These are phyloP conservation scores for Leucocoprinus sp. DNA, from an alignment of 768 basidiomycete genomes.

Conservation along the genomic window DNA sequence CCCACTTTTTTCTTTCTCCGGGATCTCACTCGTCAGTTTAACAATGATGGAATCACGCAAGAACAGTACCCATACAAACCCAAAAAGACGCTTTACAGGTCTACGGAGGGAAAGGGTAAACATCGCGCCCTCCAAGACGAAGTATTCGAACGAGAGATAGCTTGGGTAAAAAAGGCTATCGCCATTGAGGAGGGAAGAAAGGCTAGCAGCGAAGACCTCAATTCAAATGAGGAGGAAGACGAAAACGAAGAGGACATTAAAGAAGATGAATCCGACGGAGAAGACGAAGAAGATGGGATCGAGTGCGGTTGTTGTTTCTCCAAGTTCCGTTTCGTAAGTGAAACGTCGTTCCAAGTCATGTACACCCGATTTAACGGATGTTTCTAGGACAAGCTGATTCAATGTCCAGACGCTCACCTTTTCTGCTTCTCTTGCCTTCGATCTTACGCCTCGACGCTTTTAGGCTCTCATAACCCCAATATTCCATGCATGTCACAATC, in stretches of 20 bases:
- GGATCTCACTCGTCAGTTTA: slow-evolving; percentile 24
- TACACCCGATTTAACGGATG: slow-evolving; percentile 3
- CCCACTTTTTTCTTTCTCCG: slow-evolving; percentile 51
- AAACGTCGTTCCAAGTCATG: background rate
- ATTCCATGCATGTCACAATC: slow-evolving; percentile 81
- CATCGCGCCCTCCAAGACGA: slow-evolving; percentile 28
- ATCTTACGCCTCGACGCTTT: slow-evolving; percentile 55
- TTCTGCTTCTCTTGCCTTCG: slow-evolving; percentile 74
- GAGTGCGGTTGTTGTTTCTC: slow-evolving; percentile 89
- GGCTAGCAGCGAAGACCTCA: slow-evolving; percentile 19
- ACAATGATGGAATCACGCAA: slow-evolving; percentile 12
- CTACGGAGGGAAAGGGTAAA: slow-evolving; percentile 15
- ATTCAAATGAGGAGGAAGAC: slow-evolving; percentile 28
- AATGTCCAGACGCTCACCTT: slow-evolving; percentile 84
- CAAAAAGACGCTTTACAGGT: slow-evolving; percentile 13
- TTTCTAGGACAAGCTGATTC: slow-evolving; percentile 69
- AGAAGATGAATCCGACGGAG: slow-evolving; percentile 35
- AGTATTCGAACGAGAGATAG: slow-evolving; percentile 35
- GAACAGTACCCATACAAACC: slow-evolving; percentile 1
- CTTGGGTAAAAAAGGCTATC: slow-evolving; percentile 35
- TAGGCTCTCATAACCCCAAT: slow-evolving; percentile 53
- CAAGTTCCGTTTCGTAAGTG: slow-evolving; percentile 58
- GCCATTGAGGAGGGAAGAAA: slow-evolving; percentile 10
- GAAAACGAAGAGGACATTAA: slow-evolving; percentile 31
- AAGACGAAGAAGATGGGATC: slow-evolving; percentile 42